phyloP scores from a whole-genome alignment of 345 rosid genomes.

The Linum tenue region DNA sequence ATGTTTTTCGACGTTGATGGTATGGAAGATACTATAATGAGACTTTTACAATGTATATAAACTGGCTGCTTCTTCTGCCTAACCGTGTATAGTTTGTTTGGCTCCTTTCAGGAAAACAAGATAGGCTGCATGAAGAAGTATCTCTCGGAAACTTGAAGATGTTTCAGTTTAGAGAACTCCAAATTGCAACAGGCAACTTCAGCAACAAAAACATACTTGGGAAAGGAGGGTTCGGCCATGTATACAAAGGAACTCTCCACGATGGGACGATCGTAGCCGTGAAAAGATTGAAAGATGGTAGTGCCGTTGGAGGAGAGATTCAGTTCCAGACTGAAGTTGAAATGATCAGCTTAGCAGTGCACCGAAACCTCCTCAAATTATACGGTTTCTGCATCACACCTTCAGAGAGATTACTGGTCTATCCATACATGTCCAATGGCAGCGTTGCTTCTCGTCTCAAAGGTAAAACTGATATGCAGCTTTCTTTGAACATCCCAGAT shows the following conservation, averaged over 20 bases:
- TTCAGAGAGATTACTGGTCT: slow-evolving; percentile 80
- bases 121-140: slow-evolving; percentile 60
- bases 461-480: slow-evolving; percentile 31
- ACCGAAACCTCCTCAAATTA: slow-evolving; percentile 80
- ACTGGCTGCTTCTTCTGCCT: background rate
- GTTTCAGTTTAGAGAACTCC: slow-evolving; percentile 85
- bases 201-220: slow-evolving; percentile 84
- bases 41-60: background rate
- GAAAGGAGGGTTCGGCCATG: slow-evolving; percentile 89
- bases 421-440: slow-evolving; percentile 94
- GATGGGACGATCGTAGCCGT: slow-evolving; percentile 81
- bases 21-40: slow-evolving; percentile 14
- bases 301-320: slow-evolving; percentile 64
- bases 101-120: slow-evolving; percentile 28
- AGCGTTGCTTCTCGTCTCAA: slow-evolving; percentile 94
- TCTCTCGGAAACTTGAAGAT: slow-evolving; percentile 81
- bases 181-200: slow-evolving; percentile 71
- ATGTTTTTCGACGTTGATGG: slow-evolving; percentile 80
- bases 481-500: background rate
- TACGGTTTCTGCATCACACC: slow-evolving; percentile 81
- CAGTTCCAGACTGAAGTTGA: slow-evolving; percentile 95
- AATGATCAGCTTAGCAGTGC: slow-evolving; percentile 96
- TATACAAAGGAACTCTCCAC: slow-evolving; percentile 78
- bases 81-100: background rate
- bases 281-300: slow-evolving; percentile 82